A percentile compares a stretch with the other conserved stretches of the same genome.
Evolutionary conservation across 163 green algal species (phyloP).

Genomic region (Coccomyxa subellipsoidea): DNA sequence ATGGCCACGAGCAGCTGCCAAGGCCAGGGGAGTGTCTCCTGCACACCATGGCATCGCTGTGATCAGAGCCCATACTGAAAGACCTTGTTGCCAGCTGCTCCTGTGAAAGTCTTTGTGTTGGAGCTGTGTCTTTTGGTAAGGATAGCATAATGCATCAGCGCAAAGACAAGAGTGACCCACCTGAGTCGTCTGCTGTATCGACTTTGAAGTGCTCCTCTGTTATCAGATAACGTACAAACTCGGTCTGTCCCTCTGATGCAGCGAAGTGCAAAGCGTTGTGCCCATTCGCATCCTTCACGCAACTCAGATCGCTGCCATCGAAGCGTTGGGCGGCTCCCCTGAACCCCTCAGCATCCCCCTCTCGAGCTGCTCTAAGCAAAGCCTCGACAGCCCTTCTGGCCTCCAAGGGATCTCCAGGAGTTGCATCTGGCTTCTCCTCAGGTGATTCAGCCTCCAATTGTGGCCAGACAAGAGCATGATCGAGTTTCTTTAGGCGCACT

Average conservation of each 20-base stretch:
- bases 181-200: conserved; percentile 29
- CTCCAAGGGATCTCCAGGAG: not conserved
- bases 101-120: no score
- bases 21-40: conserved; percentile 27
- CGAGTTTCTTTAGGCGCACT: not conserved
- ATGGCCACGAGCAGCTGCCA: conserved; percentile 20
- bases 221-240: conserved; percentile 26
- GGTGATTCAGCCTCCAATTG: not conserved
- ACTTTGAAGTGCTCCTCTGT: conserved; percentile 20
- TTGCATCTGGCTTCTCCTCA: not conserved
- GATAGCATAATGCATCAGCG: no score
- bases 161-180: no score
- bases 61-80: not conserved
- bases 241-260: conserved; percentile 24
- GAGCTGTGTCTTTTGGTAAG: no score
- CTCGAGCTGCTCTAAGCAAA: not conserved
- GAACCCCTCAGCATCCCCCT: not conserved
- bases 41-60: not conserved
- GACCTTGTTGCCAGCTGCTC: no score
- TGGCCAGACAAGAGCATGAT: not conserved
- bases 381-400: not conserved
- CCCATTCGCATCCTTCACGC: conserved; percentile 32
- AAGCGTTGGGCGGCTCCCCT: conserved; percentile 1
- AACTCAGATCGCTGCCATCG: not conserved
- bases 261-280: conserved; percentile 36